phyloP scores from a whole-genome alignment of 2,329 filamentous ascomycete genomes.

The Penicillium sp. region DNA sequence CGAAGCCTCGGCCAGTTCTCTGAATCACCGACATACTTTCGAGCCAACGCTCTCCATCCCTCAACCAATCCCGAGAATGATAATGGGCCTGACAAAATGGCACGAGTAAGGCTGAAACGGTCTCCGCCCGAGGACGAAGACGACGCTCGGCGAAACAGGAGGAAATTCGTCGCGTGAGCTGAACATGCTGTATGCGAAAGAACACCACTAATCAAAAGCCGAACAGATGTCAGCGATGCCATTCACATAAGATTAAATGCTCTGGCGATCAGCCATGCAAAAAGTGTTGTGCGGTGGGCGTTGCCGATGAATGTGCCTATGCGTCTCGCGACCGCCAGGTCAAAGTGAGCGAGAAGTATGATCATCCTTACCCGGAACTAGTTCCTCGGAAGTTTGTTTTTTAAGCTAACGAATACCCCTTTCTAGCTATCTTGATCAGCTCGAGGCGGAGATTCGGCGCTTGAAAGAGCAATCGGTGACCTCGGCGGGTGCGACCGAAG shows the following conservation, averaged over 20 bases:
- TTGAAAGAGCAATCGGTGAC: conserved; percentile 31
- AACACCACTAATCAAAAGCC: neutral
- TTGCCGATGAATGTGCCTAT: conserved; percentile 42
- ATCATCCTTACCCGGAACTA: neutral
- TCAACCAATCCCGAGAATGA: conserved; percentile 9
- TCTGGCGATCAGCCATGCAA: conserved; percentile 47
- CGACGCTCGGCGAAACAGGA: conserved; percentile 19
- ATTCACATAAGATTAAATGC: conserved; percentile 50
- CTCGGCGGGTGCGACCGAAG: conserved; percentile 28
- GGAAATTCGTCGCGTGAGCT: conserved; percentile 33
- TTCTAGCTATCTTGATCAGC: conserved; percentile 30
- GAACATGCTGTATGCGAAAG: neutral
- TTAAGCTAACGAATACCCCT: conserved; percentile 5
- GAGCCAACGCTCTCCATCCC: neutral
- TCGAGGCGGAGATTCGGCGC: conserved; percentile 35
- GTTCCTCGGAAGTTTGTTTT: neutral
- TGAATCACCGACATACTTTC: conserved; percentile 6
- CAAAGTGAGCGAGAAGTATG: conserved; percentile 40
- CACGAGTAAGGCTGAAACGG: conserved; percentile 17
- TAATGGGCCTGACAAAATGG: conserved; percentile 13
- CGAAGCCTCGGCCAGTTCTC: conserved; percentile 12
- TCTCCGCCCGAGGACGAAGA: conserved; percentile 14
- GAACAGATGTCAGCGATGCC: conserved; percentile 44
- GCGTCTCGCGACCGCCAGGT: conserved; percentile 45
- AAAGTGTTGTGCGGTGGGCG: conserved; percentile 41